Evolutionary conservation across 108 stramenopile species (phyloP).

Genomic region (Stephanodiscus triporus): DNA sequence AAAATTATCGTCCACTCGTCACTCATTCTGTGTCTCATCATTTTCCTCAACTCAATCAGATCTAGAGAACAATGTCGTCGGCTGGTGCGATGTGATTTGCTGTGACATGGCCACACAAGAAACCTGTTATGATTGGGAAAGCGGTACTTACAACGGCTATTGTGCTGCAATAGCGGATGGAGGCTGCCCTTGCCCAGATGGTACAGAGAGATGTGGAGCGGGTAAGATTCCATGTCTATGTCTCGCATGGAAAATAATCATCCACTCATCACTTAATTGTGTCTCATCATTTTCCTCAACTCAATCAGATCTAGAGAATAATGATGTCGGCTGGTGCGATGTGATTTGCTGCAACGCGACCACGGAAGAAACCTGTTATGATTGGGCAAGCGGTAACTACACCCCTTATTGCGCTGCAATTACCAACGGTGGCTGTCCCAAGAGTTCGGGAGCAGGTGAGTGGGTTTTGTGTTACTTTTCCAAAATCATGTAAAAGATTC

Average conservation of each 20-base stretch:
- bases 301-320: neutral
- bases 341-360: neutral
- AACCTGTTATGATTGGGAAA: neutral
- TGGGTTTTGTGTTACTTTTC: neutral
- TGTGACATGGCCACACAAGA: neutral
- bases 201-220: neutral
- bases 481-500: neutral
- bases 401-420: neutral
- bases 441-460: neutral
- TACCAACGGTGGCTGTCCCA: neutral
- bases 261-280: neutral
- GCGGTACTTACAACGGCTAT: neutral
- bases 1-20: neutral
- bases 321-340: neutral
- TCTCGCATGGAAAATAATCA: neutral
- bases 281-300: neutral
- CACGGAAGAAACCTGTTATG: neutral
- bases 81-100: neutral
- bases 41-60: neutral
- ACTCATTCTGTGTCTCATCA: neutral
- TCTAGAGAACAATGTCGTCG: neutral
- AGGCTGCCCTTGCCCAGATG: neutral
- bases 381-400: neutral
- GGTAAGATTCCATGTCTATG: neutral
- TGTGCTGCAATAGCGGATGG: neutral